Base-by-base conservation (phyloP, 2,329 filamentous ascomycete genomes). In the Dactylellina sp. region DNA sequence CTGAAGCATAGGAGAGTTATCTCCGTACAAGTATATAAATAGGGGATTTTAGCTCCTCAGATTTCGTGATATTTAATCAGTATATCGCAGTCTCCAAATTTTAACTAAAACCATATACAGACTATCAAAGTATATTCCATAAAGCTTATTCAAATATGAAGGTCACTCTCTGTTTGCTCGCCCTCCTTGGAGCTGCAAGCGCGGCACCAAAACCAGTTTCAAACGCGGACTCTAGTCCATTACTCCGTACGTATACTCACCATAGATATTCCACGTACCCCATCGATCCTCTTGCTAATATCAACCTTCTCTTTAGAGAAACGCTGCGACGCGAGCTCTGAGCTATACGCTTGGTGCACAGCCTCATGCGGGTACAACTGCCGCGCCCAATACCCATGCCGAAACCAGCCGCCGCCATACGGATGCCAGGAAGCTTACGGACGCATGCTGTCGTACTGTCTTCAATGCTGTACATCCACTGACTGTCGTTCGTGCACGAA, bases 291-390 rank as follows among this genome's bases (percentile, higher is more conserved):
- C 4, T 24, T 35, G n/a, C 55, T 71, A 62, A 65, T 24, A 22
- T 39, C 7, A 11, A 39, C 37, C 1, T 18, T 57, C 28, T 39
- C 18, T 32, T 44, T 40, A 71, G 66, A 63, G 52, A 71, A 71
- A 64, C 66, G 66, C 24, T 71, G 66, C 59, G 9, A 28, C 24
- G 52, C 50, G n/a, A 22, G 42, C 20, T 44, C 50, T 52, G 18
- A 25, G 5, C n/a, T 57, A 11, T 44, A 59, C 57, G n/a, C 18
- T 18, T 71, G 59, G 57, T 71, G 66, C 24, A 57, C 9, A 1
- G 2, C 1, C 35, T 49, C 66, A 18, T 71, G 66, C 37, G 66
- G 57, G n/a, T 71, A 71, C 50, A 71, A 71, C 59, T 71, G 66
- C 66, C 57, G 59, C 22, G 59, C 47, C 1, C 35, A 16, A 53